Base-by-base conservation (phyloP, 441 rosid genomes). In the Erysimum pusillum region DNA sequence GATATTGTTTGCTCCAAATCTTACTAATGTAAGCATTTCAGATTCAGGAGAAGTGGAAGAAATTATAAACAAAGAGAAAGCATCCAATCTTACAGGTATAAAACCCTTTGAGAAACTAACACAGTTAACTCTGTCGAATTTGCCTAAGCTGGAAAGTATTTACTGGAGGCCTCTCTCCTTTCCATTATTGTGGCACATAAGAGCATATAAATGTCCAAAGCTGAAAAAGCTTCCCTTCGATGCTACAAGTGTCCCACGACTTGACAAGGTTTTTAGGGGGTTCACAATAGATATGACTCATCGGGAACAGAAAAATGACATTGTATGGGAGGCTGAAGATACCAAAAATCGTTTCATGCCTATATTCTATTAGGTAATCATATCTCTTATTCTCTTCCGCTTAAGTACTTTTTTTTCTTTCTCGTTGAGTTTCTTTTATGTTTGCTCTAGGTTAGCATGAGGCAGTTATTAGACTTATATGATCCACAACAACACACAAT, bases 51-150 rank as follows among this genome's bases (percentile, higher is more conserved):
- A 62, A 25, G 20, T 81, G 10, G 48, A 79, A 62, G 71, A 76
- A 9, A 8, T 83, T 6, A 39, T 73, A 58, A 61, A 42, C 15
- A 9, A 20, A 51, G 51, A 56, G 57, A 76, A 61, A 60, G 22
- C 66, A 34, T 9, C 15, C 18, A 9, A 13, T 35, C 9, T 63
- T 14, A 54, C 13, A 25, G 2, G 3, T 10, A 2, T 35, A 57
- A 5, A 14, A 2, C 85, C 73, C 2, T 81, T 79, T 73, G 49
- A 0, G 17, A 81, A 70, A 20, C 84, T 81, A 11, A 9, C 66
- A 66, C 0, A 0, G 6, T 22, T 38, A 18, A 0, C 0, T 9
- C 3, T 68, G 32, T 0, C 0, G 0, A 0, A 0, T 2, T 56
- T 70, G 20, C 59, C 60, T 17, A 12, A 3, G 0, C 18, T 70